Base-by-base conservation (phyloP, 441 rosid genomes). In the Erodium texanum region DNA sequence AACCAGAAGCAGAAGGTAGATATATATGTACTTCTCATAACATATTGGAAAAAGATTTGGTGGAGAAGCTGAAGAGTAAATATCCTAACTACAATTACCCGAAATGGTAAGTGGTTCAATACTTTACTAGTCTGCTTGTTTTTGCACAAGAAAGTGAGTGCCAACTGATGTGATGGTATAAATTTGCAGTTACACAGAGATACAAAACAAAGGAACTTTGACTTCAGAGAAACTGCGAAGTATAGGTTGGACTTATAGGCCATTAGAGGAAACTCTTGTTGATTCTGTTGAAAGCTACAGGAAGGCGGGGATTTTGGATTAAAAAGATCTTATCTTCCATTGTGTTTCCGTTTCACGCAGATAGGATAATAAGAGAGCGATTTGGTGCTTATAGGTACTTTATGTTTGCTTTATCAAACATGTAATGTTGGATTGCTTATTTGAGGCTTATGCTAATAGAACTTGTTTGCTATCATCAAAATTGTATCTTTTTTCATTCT, bases 1-100 rank as follows among this genome's bases (percentile, higher is more conserved):
- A 85, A 73, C 78, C 83, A 19, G 90, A 87, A 75, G 93, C 90
- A 20, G 85, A 89, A 86, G 96, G 96, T 62, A 83, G 98, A 78
- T 88, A 89, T 71, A 71, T 87, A 69, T 87, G 96, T 75, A 48
- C 65, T 1, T 64, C 88, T 18, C 82, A 87, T 73, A 3, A 6
- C 18, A 66, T 79, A 34, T 75, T 36, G 72, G 68, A 76, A 10
- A 67, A 15, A 9, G 81, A 74, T 18, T 23, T 87, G 68, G 85
- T 82, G 67, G 87, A 82, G 68, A 86, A 82, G 70, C 75, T 86
- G 70, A 82, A 72, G 78, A 78, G 71, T 43, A 50, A 76, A 19
- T 92, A 81, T 73, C 96, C 95, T 32, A 74, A 79, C 71, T 84
- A 83, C 72, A 81, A 78, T 20, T 89, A 85, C 75, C 92, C 93